A percentile compares a stretch with the other conserved stretches of the same genome.
phyloP scores from a whole-genome alignment of 83 land plant genomes.

The Thuja plicata region DNA sequence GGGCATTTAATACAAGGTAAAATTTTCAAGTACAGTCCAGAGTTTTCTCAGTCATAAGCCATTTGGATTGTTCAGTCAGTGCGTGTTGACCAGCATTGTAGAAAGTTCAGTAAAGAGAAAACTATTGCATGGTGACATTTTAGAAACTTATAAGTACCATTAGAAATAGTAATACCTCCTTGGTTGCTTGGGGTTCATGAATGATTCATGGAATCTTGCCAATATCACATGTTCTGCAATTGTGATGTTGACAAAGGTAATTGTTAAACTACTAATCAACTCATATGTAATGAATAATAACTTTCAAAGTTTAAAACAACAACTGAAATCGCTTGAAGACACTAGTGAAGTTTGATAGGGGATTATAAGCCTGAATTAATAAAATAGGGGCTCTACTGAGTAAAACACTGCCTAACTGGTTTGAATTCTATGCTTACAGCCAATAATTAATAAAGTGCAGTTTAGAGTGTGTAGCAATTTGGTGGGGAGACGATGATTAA shows the following conservation, averaged over 20 bases:
- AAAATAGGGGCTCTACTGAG: background rate
- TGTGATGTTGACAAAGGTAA: too few species aligned
- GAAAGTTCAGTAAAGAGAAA: background rate
- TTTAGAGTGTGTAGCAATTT: too few species aligned
- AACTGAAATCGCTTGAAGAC: background rate
- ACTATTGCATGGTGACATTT: too few species aligned
- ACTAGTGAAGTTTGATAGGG: background rate
- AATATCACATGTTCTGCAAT: background rate
- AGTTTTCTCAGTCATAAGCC: background rate
- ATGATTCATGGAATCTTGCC: background rate
- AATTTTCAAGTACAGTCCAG: background rate
- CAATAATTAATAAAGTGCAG: too few species aligned
- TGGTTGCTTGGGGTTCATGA: background rate
- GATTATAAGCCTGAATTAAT: background rate
- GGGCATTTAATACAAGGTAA: background rate
- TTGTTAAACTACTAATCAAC: background rate
- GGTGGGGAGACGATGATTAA: too few species aligned
- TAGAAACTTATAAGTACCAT: background rate
- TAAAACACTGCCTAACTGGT: background rate
- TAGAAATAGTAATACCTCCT: background rate
- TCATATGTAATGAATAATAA: background rate
- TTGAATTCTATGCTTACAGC: too few species aligned
- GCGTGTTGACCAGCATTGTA: too few species aligned
- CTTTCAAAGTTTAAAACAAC: background rate
- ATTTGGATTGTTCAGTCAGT: too few species aligned